Conservation (phyloP, 163 green algal genomes). For the Chlorella variabilis region DNA sequence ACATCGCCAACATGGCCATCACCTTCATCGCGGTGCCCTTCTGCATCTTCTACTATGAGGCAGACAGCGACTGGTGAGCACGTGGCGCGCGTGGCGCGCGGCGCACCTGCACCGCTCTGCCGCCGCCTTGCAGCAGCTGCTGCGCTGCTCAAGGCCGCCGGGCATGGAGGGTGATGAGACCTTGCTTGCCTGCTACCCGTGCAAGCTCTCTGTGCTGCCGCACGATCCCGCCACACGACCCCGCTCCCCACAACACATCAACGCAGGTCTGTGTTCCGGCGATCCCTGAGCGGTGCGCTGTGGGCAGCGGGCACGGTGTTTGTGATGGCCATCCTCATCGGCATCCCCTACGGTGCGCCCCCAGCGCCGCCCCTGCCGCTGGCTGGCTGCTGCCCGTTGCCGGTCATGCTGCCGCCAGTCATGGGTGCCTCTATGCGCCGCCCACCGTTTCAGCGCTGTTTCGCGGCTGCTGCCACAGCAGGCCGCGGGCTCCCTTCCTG, state of each 20-base stretch:
- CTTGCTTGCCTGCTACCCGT: too few relatives aligned
- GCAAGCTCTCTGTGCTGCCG: too few relatives aligned
- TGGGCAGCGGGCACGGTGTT: constrained; percentile 71
- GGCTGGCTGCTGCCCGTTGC: background rate
- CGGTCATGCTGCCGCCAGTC: background rate
- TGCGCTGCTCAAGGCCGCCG: background rate
- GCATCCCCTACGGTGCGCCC: constrained; percentile 76
- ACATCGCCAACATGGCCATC: constrained; percentile 88
- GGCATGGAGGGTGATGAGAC: background rate
- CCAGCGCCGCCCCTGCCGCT: background rate
- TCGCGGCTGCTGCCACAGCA: too few relatives aligned
- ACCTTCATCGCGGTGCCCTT: constrained; percentile 93
- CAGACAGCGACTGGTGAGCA: constrained; percentile 86
- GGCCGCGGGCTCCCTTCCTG: too few relatives aligned
- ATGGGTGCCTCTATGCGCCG: too few relatives aligned
- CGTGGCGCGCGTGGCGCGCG: background rate
- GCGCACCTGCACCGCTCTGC: background rate
- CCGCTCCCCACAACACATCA: too few relatives aligned
- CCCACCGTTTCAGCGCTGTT: too few relatives aligned
- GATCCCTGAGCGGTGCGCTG: constrained; percentile 60
- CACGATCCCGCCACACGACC: too few relatives aligned
- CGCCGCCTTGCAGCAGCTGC: background rate
- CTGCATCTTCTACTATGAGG: constrained; percentile 98
- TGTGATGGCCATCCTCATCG: constrained; percentile 74
- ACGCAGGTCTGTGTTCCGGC: constrained; percentile 67